These are phyloP conservation scores for Naganishia albida DNA, from an alignment of 1,284 basidiomycete species.

Conservation along the genomic window DNA sequence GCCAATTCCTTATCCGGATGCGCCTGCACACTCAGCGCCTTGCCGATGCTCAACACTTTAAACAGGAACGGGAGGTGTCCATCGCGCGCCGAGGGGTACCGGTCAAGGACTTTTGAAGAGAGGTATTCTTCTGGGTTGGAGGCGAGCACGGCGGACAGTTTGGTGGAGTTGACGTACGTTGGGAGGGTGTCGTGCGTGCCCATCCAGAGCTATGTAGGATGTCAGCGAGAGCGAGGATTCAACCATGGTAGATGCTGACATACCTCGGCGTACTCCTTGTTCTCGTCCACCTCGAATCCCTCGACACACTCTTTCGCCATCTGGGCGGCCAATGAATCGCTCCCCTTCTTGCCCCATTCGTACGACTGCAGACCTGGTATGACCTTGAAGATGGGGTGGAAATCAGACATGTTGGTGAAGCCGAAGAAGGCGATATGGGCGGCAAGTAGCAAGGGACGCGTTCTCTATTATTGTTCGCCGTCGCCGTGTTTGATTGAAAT, in stretches of 20 bases:
- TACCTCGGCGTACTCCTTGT: conserved; percentile 68
- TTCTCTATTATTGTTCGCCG: too few species aligned
- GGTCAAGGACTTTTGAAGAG: conserved; percentile 64
- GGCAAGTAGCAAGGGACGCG: too few species aligned
- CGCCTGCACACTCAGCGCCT: conserved; percentile 94
- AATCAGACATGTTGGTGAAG: conserved; percentile 1
- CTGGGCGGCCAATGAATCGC: conserved; percentile 57
- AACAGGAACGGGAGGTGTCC: conserved; percentile 89
- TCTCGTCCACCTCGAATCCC: conserved; percentile 59
- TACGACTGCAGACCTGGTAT: conserved; percentile 53
- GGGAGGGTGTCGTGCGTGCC: conserved; percentile 90
- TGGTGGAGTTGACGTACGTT: conserved; percentile 62
- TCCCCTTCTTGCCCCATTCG: conserved; percentile 62
- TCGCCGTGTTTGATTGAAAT: too few species aligned
- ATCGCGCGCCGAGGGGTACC: conserved; percentile 60
- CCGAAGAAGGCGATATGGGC: too few species aligned
- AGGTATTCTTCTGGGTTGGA: conserved; percentile 67
- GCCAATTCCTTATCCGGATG: conserved; percentile 94
- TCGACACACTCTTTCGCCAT: conserved; percentile 57
- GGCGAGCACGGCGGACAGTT: conserved; percentile 66
- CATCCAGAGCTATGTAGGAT: conserved; percentile 87
- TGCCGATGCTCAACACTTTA: conserved; percentile 90
- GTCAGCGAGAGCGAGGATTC: neutral
- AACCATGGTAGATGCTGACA: conserved; percentile 34
- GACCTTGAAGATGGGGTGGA: conserved; percentile 46